Evolutionary conservation across 2,329 filamentous ascomycete species (phyloP), one percentile per base, ranked within the genome.

Genomic region (Alternaria solani): DNA sequence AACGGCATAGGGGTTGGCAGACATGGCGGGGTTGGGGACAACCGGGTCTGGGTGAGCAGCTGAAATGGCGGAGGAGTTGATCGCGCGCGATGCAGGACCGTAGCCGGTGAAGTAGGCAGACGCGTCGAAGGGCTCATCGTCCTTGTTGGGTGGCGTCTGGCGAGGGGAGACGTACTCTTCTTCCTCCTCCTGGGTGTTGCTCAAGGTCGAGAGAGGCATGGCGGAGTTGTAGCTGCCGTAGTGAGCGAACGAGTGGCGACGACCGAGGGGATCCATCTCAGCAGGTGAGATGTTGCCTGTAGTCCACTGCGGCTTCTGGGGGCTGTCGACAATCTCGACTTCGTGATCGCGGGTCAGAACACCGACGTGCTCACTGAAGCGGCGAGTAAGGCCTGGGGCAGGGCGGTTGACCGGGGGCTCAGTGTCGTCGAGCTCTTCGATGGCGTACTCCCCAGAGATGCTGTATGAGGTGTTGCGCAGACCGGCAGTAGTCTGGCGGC

Each of bases 221-320:
- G 64, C 64, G 8, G 65, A 62, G 12, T 66, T 68, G 43, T 77
- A 71, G 44, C 66, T 71, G 26, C 67, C 64, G 34, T 75, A 74
- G 38, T 77, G 81, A 14, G 82, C 92, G 73, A 95, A 92, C 1
- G 92, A 94, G 77, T 94, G 92, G 28, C 92, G 88, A 60, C 92
- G 86, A 69, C 91, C 93, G 70, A 93, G 90, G 12, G 65, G 62
- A 39, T 76, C 73, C 26, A 62, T 58, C 28, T 64, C 64, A 28
- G 67, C 62, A 16, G 64, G 62, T 11, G 63, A 63, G 26, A 71
- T 70, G 57, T 73, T 74, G 48, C 63, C 67, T 7, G 67, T 71
- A 9, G 68, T 58, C 74, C 74, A 76, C 57, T 73, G 68, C 14
- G 67, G 72, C 56, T 68, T 72, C 51, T 71, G 70, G 5, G 65